Conservation (phyloP, 352 stramenopile species). For the Halophytophthora polymorphica region DNA sequence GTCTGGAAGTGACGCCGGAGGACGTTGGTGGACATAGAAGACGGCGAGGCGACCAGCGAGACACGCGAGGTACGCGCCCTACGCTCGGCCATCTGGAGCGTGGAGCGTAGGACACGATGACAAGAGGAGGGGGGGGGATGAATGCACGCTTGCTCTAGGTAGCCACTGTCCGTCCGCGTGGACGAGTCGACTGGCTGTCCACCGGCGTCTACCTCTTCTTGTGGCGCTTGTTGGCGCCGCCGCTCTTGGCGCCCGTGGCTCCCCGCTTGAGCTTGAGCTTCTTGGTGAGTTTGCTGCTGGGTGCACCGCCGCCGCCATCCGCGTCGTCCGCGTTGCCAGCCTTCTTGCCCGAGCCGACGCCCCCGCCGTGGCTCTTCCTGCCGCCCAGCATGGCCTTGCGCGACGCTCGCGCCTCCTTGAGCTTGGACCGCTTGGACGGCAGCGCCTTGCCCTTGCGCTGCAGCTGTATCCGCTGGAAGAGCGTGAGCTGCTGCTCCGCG, state of each 20-base stretch:
- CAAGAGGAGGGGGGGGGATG: too few species aligned
- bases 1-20: conserved; percentile 97
- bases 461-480: conserved; percentile 88
- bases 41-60: not conserved
- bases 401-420: conserved; percentile 69
- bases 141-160: too few species aligned
- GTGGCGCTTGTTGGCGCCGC: conserved; percentile 27
- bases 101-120: too few species aligned
- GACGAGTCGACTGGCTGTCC: not conserved
- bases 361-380: conserved; percentile 33
- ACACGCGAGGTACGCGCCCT: conserved; percentile 1
- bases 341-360: conserved; percentile 25
- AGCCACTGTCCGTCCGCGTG: too few species aligned
- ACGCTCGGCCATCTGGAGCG: too few species aligned
- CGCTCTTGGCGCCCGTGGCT: conserved; percentile 3
- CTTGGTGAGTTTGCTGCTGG: conserved; percentile 27
- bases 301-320: conserved; percentile 16
- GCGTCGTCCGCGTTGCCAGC: conserved; percentile 29
- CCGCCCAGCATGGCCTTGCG: conserved; percentile 64
- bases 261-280: conserved; percentile 38
- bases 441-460: conserved; percentile 79
- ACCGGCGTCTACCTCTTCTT: conserved; percentile 34
- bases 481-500: conserved; percentile 66
- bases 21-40: too few species aligned
- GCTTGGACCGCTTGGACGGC: conserved; percentile 79